Conservation (phyloP, 257 asterid species). For the Solanum bukasovii region DNA sequence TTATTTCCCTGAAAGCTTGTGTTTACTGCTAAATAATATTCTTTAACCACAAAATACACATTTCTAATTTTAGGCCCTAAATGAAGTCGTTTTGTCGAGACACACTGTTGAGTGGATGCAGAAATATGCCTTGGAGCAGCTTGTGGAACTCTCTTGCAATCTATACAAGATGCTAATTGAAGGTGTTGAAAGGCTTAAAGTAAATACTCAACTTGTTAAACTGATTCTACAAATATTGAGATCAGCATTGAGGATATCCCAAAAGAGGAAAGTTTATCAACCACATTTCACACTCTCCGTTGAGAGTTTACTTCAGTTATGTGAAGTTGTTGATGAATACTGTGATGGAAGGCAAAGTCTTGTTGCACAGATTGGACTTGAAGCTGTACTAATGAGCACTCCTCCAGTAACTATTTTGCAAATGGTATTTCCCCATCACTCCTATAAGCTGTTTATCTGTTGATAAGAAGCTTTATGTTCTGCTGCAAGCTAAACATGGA, state of each 20-base stretch:
- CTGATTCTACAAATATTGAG: constrained; percentile 51
- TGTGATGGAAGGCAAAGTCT: constrained; percentile 23
- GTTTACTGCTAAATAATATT: not conserved
- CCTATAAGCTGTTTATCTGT: not conserved
- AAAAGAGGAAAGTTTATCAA: constrained; percentile 60
- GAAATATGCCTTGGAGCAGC: constrained; percentile 72
- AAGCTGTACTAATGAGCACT: constrained; percentile 65
- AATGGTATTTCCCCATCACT: constrained; percentile 37
- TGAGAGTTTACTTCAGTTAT: constrained; percentile 44
- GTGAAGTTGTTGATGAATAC: constrained; percentile 47
- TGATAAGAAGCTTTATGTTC: not conserved
- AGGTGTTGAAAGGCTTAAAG: constrained; percentile 22
- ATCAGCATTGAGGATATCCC: constrained; percentile 61
- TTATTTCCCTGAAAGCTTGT: not conserved
- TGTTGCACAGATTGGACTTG: constrained; percentile 50
- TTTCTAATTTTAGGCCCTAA: constrained; percentile 39
- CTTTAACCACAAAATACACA: not conserved
- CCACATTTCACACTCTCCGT: constrained; percentile 65
- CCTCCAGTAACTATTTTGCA: constrained; percentile 50
- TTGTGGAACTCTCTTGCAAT: constrained; percentile 66
- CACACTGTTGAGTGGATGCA: constrained; percentile 64
- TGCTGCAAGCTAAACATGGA: not conserved
- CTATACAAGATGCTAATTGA: constrained; percentile 48
- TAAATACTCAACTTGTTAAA: constrained; percentile 22
- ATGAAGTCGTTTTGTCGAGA: constrained; percentile 37